Conservation (phyloP, 2,329 filamentous ascomycete genomes). For the Xylaria arbuscula region DNA sequence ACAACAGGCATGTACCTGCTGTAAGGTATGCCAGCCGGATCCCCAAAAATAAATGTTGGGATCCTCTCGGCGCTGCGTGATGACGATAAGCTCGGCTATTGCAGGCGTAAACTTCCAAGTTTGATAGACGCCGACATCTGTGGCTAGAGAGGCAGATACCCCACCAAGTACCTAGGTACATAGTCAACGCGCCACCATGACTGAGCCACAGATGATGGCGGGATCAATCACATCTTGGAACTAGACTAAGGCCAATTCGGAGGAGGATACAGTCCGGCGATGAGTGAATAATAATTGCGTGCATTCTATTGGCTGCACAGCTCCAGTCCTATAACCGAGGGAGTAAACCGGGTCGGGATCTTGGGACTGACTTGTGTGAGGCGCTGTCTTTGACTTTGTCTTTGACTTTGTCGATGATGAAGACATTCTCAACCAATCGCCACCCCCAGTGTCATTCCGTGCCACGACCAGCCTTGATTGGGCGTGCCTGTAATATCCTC, state of each 20-base stretch:
- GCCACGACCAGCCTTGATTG: constrained; percentile 32
- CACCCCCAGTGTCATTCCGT: constrained; percentile 35
- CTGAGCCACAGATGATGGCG: neutral
- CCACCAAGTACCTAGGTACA: neutral
- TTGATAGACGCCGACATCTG: neutral
- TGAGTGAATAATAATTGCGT: constrained; percentile 50
- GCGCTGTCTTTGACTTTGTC: constrained; percentile 10
- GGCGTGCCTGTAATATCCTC: constrained; percentile 16
- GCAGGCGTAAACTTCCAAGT: constrained; percentile 5
- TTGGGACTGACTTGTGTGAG: constrained; percentile 18
- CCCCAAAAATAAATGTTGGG: constrained; percentile 34
- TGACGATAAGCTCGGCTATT: constrained; percentile 31
- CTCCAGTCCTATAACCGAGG: constrained; percentile 46
- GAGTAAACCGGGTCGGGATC: constrained; percentile 45
- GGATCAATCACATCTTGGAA: neutral
- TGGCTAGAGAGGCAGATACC: constrained; percentile 12
- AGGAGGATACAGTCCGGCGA: constrained; percentile 38
- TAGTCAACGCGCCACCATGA: constrained; percentile 15
- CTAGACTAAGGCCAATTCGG: constrained; percentile 26
- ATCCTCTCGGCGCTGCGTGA: constrained; percentile 26
- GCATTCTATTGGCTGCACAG: constrained; percentile 44
- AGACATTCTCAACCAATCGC: constrained; percentile 43
- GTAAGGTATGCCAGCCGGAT: constrained; percentile 2
- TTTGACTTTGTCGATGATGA: constrained; percentile 45
- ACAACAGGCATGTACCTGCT: neutral